Evolutionary conservation across 192 early-diverging fungal genomes (phyloP), one percentile per base, ranked within the genome.

Genomic region (Mortierella hygrophila): DNA sequence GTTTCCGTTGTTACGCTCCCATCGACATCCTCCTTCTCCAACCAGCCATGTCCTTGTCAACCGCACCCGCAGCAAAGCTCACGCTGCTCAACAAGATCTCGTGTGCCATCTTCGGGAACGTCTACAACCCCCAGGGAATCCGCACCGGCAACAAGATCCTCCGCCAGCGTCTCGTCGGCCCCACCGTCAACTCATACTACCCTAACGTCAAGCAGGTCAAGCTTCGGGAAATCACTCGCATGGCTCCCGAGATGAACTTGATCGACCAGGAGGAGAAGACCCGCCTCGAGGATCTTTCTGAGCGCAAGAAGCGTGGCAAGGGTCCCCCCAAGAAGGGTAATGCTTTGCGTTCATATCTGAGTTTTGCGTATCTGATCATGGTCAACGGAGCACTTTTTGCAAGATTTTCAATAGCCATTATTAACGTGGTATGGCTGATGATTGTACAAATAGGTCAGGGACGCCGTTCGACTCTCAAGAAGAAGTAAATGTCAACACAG

Each of bases 301-400:
- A 90, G 85, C 89, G 90, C 82, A 94, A 91, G 88, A 91, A 91
- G 68, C 92, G 95, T 57, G 95, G 95, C 74, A 96, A 96, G 91
- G 94, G 95, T 49, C 90, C 94, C 20, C 94, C 94, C 47, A 95
- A 95, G 93, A 96, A 96, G 88, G 92, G 91, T 91, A 91, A 26
- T 32, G 6, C 35, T 42, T 63, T 41, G 40, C 29, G 5, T 21
- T 16, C 42, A 21, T 38, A 55, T 26, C 70, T 26, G 26, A n/a
- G 29, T 23, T 46, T 15, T 46, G 10, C 44, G 0, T 46, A 46
- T 46, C 44, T 65, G 37, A 0, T 74, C 0, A 8, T 68, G 32
- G 37, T 74, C 71, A 72, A 29, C 11, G 7, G 72, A 73, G 1
- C 2, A 18, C 44, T 46, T 46, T 13, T 46, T 2, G 42, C 42